Conservation (phyloP, 345 rosid species). For the Capsella bursapastoris region DNA sequence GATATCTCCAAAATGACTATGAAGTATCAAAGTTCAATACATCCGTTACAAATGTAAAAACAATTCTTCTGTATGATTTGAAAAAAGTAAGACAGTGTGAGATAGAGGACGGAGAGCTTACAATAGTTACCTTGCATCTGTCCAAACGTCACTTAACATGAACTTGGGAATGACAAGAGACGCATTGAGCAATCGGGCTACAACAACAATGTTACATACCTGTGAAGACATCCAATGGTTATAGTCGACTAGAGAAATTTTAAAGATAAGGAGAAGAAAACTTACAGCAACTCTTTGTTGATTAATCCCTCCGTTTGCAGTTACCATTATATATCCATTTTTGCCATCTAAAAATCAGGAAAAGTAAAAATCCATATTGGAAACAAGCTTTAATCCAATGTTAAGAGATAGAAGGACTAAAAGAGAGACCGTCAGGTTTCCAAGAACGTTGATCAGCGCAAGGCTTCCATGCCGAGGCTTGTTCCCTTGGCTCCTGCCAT, state of each 20-base stretch:
- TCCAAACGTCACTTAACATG: conserved; percentile 95
- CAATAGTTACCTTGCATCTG: conserved; percentile 74
- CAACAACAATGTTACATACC: conserved; percentile 92
- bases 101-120: conserved; percentile 24
- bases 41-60: conserved; percentile 18
- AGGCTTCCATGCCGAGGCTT: conserved; percentile 87
- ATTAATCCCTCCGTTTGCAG: conserved; percentile 98
- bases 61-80: background rate
- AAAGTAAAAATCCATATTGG: background rate
- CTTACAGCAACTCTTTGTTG: conserved; percentile 98
- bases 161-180: conserved; percentile 87
- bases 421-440: conserved; percentile 61
- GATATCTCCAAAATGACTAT: conserved; percentile 88
- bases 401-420: background rate
- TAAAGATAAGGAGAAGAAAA: background rate
- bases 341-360: conserved; percentile 53
- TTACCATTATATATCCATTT: conserved; percentile 88
- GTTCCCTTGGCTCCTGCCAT: conserved; percentile 76
- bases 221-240: conserved; percentile 34
- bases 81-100: background rate
- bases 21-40: conserved; percentile 28
- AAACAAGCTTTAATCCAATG: background rate
- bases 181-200: conserved; percentile 85
- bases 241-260: background rate
- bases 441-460: conserved; percentile 78